A percentile compares a stretch with the other conserved stretches of the same genome.
phyloP scores from a whole-genome alignment of 345 rosid species.

The Euphorbia peplus region DNA sequence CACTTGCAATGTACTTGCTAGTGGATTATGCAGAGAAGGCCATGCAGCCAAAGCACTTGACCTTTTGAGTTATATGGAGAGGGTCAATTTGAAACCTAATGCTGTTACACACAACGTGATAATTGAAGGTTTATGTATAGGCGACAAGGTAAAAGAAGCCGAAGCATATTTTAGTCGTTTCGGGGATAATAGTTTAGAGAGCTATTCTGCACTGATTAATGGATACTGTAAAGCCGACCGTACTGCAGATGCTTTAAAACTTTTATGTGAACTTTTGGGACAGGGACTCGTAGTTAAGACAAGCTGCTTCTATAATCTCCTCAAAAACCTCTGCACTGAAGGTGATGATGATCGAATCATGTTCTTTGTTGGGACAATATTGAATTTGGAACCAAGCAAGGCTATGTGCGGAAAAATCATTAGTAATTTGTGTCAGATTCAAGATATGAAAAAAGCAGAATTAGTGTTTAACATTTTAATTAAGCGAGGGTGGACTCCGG shows the following conservation, averaged over 20 bases:
- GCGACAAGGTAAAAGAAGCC: slow-evolving; percentile 59
- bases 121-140: slow-evolving; percentile 60
- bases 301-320: slow-evolving; percentile 49
- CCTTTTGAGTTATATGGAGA: slow-evolving; percentile 36
- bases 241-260: slow-evolving; percentile 40
- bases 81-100: slow-evolving; percentile 45
- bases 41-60: slow-evolving; percentile 24
- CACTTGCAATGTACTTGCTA: slow-evolving; percentile 48
- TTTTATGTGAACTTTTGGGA: slow-evolving; percentile 30
- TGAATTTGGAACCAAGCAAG: slow-evolving; percentile 35
- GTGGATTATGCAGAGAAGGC: slow-evolving; percentile 55
- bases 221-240: slow-evolving; percentile 55
- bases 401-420: slow-evolving; percentile 49
- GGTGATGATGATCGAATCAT: slow-evolving; percentile 39
- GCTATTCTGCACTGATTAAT: slow-evolving; percentile 50
- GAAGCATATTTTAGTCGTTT: slow-evolving; percentile 42
- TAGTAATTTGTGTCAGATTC: slow-evolving; percentile 36
- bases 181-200: slow-evolving; percentile 34
- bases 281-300: slow-evolving; percentile 31
- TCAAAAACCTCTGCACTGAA: slow-evolving; percentile 41
- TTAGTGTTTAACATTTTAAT: slow-evolving; percentile 38
- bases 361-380: slow-evolving; percentile 38
- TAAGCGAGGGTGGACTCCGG: slow-evolving; percentile 41
- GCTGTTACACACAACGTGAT: slow-evolving; percentile 46
- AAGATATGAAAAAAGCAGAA: slow-evolving; percentile 41